These are phyloP conservation scores for Aspergillus homomorphus DNA, from an alignment of 495 filamentous ascomycete species.

Conservation along the genomic window DNA sequence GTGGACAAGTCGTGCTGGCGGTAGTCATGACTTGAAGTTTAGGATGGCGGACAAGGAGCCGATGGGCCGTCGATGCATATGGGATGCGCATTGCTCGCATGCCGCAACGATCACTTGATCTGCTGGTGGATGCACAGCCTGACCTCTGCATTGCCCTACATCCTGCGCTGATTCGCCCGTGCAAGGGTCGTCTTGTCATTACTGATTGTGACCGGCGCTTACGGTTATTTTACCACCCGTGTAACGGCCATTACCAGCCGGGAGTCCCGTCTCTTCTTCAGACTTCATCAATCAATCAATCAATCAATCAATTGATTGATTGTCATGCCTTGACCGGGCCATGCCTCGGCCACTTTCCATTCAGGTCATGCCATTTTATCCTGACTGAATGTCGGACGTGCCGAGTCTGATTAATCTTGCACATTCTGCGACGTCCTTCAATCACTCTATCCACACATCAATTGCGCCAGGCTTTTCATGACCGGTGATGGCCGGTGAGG, in stretches of 20 bases:
- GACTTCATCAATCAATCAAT: not conserved
- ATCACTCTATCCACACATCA: conserved; percentile 13
- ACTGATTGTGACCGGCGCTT: conserved; percentile 11
- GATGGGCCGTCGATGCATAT: conserved; percentile 28
- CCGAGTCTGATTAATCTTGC: conserved; percentile 6
- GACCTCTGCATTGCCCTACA: conserved; percentile 19
- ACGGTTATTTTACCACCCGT: conserved; percentile 11
- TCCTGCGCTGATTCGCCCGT: conserved; percentile 16
- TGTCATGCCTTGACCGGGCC: not conserved
- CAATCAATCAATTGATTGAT: not conserved
- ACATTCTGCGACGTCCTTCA: conserved; percentile 6
- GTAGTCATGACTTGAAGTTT: conserved; percentile 24
- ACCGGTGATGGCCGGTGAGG: conserved; percentile 12
- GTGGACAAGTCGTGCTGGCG: conserved; percentile 23
- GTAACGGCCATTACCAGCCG: conserved; percentile 37
- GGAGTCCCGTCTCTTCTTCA: conserved; percentile 10
- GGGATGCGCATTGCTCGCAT: conserved; percentile 54
- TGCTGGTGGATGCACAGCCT: conserved; percentile 29
- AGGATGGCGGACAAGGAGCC: conserved; percentile 9
- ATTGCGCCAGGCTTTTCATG: not conserved
- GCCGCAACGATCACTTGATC: conserved; percentile 66
- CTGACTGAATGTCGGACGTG: conserved; percentile 14
- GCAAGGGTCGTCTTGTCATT: conserved; percentile 18
- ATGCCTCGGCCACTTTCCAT: not conserved
- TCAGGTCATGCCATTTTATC: conserved; percentile 10